Percentiles rank a stretch among this genome's conserved stretches.
These are phyloP conservation scores for Leccinum disarticulatum DNA, from an alignment of 768 basidiomycete genomes.

Conservation along the genomic window DNA sequence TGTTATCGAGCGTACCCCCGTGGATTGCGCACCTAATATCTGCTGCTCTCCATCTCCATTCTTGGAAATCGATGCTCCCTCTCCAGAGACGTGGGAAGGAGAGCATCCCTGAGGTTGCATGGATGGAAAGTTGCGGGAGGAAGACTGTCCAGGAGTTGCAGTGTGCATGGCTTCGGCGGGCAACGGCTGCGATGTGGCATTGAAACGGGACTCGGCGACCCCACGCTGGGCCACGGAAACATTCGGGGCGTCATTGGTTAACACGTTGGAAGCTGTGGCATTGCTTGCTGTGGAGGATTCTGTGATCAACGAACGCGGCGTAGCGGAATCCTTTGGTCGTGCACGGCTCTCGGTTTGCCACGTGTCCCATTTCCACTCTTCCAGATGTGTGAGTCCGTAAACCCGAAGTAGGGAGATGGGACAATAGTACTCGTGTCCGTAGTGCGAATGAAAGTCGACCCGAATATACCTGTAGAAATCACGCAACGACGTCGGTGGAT, in stretches of 20 bases:
- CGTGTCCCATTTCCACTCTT: slow-evolving; percentile 90
- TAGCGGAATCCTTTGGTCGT: slow-evolving; percentile 37
- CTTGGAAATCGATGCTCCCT: background rate
- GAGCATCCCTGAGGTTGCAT: background rate
- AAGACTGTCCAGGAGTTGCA: background rate
- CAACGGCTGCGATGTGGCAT: background rate
- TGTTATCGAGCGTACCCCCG: slow-evolving; percentile 11
- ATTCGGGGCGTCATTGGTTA: slow-evolving; percentile 5
- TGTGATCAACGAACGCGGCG: slow-evolving; percentile 16
- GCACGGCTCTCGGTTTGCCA: slow-evolving; percentile 73
- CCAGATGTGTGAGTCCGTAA: slow-evolving; percentile 94
- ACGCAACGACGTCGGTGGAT: slow-evolving; percentile 65
- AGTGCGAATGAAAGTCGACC: slow-evolving; percentile 91
- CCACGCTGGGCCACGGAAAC: slow-evolving; percentile 4
- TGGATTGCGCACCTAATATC: background rate
- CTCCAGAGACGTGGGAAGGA: background rate
- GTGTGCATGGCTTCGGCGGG: background rate
- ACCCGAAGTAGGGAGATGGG: slow-evolving; percentile 90
- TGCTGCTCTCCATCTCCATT: slow-evolving; percentile 1
- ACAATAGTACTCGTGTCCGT: slow-evolving; percentile 95
- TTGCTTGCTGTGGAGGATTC: slow-evolving; percentile 21
- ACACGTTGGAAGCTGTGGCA: background rate
- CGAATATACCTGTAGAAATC: slow-evolving; percentile 94
- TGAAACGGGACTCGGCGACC: background rate
- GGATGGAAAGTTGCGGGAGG: background rate